Conservation (phyloP, 1,284 basidiomycete species). For the Trichosporon sp. region DNA sequence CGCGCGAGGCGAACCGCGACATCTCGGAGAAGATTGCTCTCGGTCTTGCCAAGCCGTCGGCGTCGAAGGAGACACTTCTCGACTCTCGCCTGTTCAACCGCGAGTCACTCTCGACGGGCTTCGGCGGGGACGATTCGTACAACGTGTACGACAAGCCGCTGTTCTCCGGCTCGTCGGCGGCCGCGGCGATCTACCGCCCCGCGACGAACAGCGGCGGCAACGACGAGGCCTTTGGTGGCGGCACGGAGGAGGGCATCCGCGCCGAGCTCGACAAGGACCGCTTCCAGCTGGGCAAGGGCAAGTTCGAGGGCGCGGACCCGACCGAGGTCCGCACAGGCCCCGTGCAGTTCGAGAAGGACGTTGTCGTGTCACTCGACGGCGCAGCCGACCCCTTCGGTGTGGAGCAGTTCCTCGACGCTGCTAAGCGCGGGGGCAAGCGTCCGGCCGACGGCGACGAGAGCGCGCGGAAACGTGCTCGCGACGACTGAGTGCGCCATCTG, state of each 20-base stretch:
- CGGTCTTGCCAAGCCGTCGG: constrained; percentile 91
- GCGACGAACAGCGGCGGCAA: constrained; percentile 70
- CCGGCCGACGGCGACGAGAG: constrained; percentile 50
- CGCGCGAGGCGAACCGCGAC: constrained; percentile 90
- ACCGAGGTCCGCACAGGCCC: constrained; percentile 77
- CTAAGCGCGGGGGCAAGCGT: constrained; percentile 87
- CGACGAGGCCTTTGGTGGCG: constrained; percentile 86
- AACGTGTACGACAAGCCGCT: constrained; percentile 91
- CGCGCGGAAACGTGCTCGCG: constrained; percentile 23
- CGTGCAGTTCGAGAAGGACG: constrained; percentile 99
- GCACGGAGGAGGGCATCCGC: constrained; percentile 87
- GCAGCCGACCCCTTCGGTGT: constrained; percentile 89
- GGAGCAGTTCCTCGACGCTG: constrained; percentile 94
- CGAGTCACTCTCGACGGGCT: constrained; percentile 72
- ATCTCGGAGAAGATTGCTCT: constrained; percentile 99
- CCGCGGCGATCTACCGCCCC: constrained; percentile 95
- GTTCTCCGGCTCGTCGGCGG: constrained; percentile 92
- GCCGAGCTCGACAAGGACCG: constrained; percentile 88
- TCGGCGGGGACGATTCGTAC: constrained; percentile 90
- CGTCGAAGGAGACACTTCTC: constrained; percentile 92
- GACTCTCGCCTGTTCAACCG: constrained; percentile 97
- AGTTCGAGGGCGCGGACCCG: constrained; percentile 66
- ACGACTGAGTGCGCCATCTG: constrained; percentile 7
- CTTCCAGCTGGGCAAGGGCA: constrained; percentile 81
- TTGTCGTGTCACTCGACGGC: constrained; percentile 50